Evolutionary conservation across 495 filamentous ascomycete species (phyloP), one percentile per base, ranked within the genome.

Genomic region (Cercophora scortea): DNA sequence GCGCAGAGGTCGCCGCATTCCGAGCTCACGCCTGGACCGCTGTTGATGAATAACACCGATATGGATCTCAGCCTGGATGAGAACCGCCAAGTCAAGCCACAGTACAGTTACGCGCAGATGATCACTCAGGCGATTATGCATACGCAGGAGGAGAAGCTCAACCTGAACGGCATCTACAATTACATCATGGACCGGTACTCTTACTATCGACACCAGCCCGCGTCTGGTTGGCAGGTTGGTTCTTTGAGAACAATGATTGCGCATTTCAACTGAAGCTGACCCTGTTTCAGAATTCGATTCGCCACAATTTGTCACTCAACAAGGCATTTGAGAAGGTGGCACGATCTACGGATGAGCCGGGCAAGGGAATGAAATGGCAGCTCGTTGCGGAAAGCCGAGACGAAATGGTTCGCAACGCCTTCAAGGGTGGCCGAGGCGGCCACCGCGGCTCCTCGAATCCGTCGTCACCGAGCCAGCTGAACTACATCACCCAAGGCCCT

Each of bases 331-430:
- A 86, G 55, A 97, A 97, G 66, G 85, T 95, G 6, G 86, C 94
- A 19, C 85, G 93, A 36, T 80, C 86, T 6, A 93, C 90, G 0
- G 88, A 98, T 59, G 94, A 98, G 62, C 93, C 93, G 2, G 93
- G 93, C 3, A 98, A 98, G 71, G 93, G 93, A 19, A 96, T 96
- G 91, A 96, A 96, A 64, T 98, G 93, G 93, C 83, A 86, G 67
- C 87, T 98, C 62, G 83, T 88, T 2, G 79, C 83, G 1, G 88
- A 90, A 48, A 72, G 83, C 41, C 84, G 87, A 32, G 87, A 95
- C 6, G 89, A 94, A 45, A 79, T 81, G 76, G 60, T 74, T 8
- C 68, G 66, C 42, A 66, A 60, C 18, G 71, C 71, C 10, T 78
- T 57, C 56, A 79, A 68, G 18, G 73, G 71, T 40, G 78, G 68